Conservation (phyloP, 768 basidiomycete species). For the Pleurotus salmoneostramineus region DNA sequence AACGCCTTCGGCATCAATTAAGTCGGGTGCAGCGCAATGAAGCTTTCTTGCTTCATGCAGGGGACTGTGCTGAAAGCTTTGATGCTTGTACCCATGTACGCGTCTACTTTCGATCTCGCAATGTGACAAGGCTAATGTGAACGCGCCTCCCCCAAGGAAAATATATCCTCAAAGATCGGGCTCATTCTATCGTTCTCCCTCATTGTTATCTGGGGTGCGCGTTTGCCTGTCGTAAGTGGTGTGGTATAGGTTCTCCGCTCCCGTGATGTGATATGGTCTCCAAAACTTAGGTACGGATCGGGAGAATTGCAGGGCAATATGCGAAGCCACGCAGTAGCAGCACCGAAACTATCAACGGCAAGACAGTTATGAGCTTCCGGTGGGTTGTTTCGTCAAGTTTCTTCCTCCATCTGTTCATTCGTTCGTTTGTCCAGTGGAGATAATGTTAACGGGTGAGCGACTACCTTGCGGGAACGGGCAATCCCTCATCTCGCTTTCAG, state of each 20-base stretch:
- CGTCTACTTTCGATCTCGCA: slow-evolving; percentile 12
- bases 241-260: background rate
- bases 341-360: slow-evolving; percentile 74
- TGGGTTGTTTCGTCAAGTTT: slow-evolving; percentile 25
- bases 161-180: slow-evolving; percentile 84
- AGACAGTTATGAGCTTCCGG: slow-evolving; percentile 85
- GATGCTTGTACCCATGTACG: slow-evolving; percentile 84
- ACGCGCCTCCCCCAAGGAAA: slow-evolving; percentile 46
- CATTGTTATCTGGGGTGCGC: slow-evolving; percentile 90
- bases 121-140: slow-evolving; percentile 9
- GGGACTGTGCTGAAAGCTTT: slow-evolving; percentile 97
- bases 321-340: slow-evolving; percentile 89
- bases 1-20: slow-evolving; percentile 78
- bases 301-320: slow-evolving; percentile 94
- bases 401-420: background rate
- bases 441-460: slow-evolving; percentile 84
- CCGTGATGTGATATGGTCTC: background rate
- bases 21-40: slow-evolving; percentile 78
- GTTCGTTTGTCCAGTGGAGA: slow-evolving; percentile 65
- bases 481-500: slow-evolving; percentile 27
- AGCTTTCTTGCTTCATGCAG: slow-evolving; percentile 94
- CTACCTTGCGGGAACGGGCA: slow-evolving; percentile 7
- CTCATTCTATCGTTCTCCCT: slow-evolving; percentile 94
- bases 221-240: slow-evolving; percentile 79
- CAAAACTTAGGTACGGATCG: slow-evolving; percentile 61